Base-by-base conservation (phyloP, 768 basidiomycete genomes). In the Polyporus arcularius region DNA sequence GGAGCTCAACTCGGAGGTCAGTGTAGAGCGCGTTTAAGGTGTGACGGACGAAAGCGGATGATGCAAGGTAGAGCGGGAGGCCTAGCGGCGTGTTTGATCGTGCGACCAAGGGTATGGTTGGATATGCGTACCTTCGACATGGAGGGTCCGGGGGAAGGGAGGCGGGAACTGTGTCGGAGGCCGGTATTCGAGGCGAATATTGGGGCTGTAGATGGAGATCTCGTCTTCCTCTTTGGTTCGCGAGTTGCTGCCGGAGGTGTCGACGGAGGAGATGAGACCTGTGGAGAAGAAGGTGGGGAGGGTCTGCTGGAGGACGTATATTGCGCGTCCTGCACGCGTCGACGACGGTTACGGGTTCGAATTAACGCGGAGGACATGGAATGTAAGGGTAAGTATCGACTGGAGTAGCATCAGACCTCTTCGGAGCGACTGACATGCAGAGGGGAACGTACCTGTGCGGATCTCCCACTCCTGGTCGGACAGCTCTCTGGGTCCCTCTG, bases 391-490 rank as follows among this genome's bases (percentile, higher is more conserved):
- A 32, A 41, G 18, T 54, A 51, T 38, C 56, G 26, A 70, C 53
- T 58, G 43, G 31, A 45, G 67, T 71, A 70, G 72, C 62, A 73
- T 75, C 72, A 72, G 73, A 67, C 54, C 59, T 62, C 69, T 48
- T 41, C 41, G 39, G 26, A 48, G 28, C 49, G 58, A 64, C 50
- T 28, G 35, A 47, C 15, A 43, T 61, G 40, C 55, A 50, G 57
- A 41, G 28, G 50, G 39, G 52, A 46, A 66, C 74, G 40, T 59
- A 87, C 90, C 89, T 67, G 88, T 89, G 28, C 88, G 85, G 52
- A 91, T 79, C 68, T 90, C 84, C 90, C 90, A 92, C 66, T 92
- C 90, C 7, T 79, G 76, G 70, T 92, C 90, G 1, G 88, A 82
- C 8, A 91, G 67, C 62, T 78, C 63, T 10, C 62, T 48, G 3